Evolutionary conservation across 139 green algal species (phyloP), one percentile per base, ranked within the genome.

Genomic region (Tetradesmus obliquus): DNA sequence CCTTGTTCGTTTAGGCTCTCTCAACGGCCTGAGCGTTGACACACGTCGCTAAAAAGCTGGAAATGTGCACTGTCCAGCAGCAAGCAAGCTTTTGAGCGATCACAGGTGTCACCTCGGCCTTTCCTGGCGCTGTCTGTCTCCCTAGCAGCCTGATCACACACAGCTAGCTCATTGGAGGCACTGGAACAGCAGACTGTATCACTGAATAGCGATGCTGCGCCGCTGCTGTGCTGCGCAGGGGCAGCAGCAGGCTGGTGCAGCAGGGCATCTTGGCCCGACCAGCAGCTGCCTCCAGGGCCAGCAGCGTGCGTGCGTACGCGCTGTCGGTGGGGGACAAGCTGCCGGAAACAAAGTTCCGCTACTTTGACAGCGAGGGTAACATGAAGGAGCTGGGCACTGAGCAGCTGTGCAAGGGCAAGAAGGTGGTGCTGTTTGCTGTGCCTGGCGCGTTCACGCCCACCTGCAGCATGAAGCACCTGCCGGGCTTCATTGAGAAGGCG

Each of bases 391-490:
- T 99, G 57, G 96, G 90, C 5, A 96, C 94, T 5, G 94, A 96
- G 20, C 94, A 97, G 82, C 94, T 99, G 10, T 97, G 93, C 88
- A 96, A 97, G 92, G 97, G 97, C 80, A 99, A 99, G 94, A 99
- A 99, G 96, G 96, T 98, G 15, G 96, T 99, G 71, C 86, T 99
- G 19, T 97, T 99, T 92, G 97, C 97, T 3, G 97, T 99, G 58
- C 97, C 97, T 0, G 97, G 97, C 60, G 97, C 97, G 45, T 99
- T 99, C 94, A 99, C 97, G 0, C 97, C 97, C 87, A 99, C 97
- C n/a, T 99, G 97, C 96, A 97, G 94, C 88, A 91, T 97, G 57
- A 98, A 99, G 96, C 97, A 99, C 92, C 91, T 99, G 76, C 97
- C 97, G 10, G 97, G 97, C 79, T 99, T 99, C 89, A 95, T 99